Evolutionary conservation across 768 basidiomycete species (phyloP).

Genomic region (Artomyces pyxidatus): DNA sequence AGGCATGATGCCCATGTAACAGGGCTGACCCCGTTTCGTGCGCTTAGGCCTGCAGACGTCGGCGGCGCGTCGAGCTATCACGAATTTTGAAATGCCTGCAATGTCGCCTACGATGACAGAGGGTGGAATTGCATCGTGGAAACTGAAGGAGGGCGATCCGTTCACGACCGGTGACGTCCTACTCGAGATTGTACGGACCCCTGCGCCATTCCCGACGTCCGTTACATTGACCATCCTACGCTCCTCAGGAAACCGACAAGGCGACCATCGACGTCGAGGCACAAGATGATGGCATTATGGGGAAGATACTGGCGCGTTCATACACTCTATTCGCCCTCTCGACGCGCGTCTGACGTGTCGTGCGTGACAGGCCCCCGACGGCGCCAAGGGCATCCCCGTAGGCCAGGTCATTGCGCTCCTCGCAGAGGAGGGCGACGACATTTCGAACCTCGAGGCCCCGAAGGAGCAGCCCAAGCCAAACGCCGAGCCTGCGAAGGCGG

Average conservation of each 20-base stretch:
- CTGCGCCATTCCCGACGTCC: neutral
- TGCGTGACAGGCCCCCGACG: conserved; percentile 52
- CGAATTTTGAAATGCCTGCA: conserved; percentile 85
- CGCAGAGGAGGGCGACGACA: conserved; percentile 94
- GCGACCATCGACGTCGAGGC: conserved; percentile 98
- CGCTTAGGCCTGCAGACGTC: conserved; percentile 53
- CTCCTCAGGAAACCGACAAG: conserved; percentile 81
- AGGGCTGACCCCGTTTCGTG: neutral
- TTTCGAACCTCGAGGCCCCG: conserved; percentile 71
- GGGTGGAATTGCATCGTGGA: conserved; percentile 88
- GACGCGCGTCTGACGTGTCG: neutral
- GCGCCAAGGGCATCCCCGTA: conserved; percentile 77
- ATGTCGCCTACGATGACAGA: conserved; percentile 98
- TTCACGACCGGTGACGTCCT: conserved; percentile 80
- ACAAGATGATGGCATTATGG: conserved; percentile 91
- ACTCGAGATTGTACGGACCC: conserved; percentile 70
- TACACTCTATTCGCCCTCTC: neutral
- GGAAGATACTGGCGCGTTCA: conserved; percentile 77
- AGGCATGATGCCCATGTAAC: no score
- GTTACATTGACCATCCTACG: conserved; percentile 1
- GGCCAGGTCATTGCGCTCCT: conserved; percentile 88
- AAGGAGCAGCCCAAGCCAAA: conserved; percentile 25
- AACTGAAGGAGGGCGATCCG: conserved; percentile 75
- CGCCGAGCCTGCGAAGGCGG: conserved; percentile 17
- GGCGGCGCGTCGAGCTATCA: conserved; percentile 47